Conservation (phyloP, 2,329 filamentous ascomycete species). For the Sphaerulina populicola region DNA sequence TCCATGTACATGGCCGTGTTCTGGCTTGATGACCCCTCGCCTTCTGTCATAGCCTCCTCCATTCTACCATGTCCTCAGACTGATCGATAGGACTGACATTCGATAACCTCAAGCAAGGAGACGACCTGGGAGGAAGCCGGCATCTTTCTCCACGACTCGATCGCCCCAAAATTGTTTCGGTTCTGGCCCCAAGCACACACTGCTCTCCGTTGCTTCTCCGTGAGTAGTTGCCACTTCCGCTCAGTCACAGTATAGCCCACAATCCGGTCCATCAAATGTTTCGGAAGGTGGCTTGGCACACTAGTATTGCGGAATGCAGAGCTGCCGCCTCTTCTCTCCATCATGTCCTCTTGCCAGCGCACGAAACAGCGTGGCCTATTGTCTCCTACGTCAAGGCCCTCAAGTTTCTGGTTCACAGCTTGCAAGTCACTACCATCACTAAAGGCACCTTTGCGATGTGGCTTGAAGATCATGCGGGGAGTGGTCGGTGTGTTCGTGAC, state of each 20-base stretch:
- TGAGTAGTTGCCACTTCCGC: conserved; percentile 26
- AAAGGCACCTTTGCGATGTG: conserved; percentile 29
- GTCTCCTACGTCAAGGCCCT: conserved; percentile 17
- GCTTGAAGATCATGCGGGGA: conserved; percentile 27
- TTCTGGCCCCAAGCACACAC: conserved; percentile 33
- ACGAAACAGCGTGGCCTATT: conserved; percentile 21
- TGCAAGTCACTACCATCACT: conserved; percentile 27
- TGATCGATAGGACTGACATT: conserved; percentile 33
- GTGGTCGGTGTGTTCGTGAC: conserved; percentile 25
- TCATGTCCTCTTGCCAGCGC: conserved; percentile 24
- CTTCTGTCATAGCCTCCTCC: no score
- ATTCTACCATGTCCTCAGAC: neutral
- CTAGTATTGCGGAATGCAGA: conserved; percentile 23
- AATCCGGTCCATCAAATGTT: conserved; percentile 30
- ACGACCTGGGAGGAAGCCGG: conserved; percentile 33
- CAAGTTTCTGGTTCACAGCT: conserved; percentile 23
- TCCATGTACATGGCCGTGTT: no score
- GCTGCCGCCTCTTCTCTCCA: conserved; percentile 10
- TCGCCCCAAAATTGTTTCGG: conserved; percentile 26
- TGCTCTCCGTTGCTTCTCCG: conserved; percentile 27
- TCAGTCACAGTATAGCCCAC: conserved; percentile 22
- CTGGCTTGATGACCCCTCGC: no score
- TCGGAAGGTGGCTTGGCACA: conserved; percentile 28
- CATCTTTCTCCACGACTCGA: conserved; percentile 30
- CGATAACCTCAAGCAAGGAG: conserved; percentile 35